phyloP scores from a whole-genome alignment of 768 basidiomycete genomes.

The Royoungia palumana region DNA sequence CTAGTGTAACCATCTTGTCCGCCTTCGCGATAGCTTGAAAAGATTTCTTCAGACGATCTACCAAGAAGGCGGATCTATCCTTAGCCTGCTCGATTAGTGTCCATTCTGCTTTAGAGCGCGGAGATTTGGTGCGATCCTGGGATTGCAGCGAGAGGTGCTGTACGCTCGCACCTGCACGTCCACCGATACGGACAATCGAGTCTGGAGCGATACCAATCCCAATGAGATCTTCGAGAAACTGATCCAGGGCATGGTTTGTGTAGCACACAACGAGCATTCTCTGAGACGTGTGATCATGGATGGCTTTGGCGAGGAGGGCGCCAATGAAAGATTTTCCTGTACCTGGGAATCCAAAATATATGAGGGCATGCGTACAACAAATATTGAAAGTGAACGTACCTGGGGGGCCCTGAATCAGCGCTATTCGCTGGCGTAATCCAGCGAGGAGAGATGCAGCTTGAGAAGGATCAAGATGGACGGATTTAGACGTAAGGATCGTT shows the following conservation, averaged over 20 bases:
- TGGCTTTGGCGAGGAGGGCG: constrained; percentile 57
- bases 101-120: constrained; percentile 37
- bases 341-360: constrained; percentile 35
- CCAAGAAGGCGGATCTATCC: constrained; percentile 9
- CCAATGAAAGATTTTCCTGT: constrained; percentile 77
- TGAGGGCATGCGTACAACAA: neutral
- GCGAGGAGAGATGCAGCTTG: constrained; percentile 48
- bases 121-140: constrained; percentile 29
- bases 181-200: constrained; percentile 54
- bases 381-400: constrained; percentile 35
- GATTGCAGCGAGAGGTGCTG: constrained; percentile 45
- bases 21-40: constrained; percentile 31
- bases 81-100: constrained; percentile 40
- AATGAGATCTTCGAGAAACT: constrained; percentile 62
- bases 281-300: constrained; percentile 45
- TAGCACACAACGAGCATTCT: constrained; percentile 69
- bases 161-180: constrained; percentile 51
- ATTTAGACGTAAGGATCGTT: constrained; percentile 32
- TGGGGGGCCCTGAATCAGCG: constrained; percentile 70
- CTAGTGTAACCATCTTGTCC: constrained; percentile 6
- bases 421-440: constrained; percentile 53
- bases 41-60: constrained; percentile 23
- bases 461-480: constrained; percentile 49
- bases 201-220: constrained; percentile 50
- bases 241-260: constrained; percentile 73